phyloP scores from a whole-genome alignment of 352 stramenopile species.

The Phytophthora foliorum region DNA sequence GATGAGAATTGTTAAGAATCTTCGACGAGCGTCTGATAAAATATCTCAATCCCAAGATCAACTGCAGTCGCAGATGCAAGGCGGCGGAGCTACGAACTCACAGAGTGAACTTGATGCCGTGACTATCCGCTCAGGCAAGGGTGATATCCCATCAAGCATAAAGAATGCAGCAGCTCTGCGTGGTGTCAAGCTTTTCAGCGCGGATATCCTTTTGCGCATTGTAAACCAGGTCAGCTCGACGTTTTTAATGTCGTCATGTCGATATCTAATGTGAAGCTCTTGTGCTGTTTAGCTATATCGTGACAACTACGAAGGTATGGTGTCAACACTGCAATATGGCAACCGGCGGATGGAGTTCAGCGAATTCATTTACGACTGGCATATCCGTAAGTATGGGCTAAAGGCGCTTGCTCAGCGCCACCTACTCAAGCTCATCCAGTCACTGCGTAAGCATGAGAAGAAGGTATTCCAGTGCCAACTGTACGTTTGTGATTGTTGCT shows the following conservation, averaged over 20 bases:
- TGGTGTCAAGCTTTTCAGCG: conserved; percentile 69
- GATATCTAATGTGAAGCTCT: background rate
- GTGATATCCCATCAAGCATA: conserved; percentile 59
- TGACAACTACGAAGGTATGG: conserved; percentile 75
- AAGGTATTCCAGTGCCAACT: conserved; percentile 75
- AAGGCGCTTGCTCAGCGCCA: conserved; percentile 81
- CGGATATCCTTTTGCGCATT: conserved; percentile 66
- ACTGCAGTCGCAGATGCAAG: conserved; percentile 14
- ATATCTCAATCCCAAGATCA: conserved; percentile 17
- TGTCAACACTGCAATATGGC: conserved; percentile 76
- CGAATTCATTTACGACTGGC: conserved; percentile 89
- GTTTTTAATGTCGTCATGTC: background rate
- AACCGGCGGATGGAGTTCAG: conserved; percentile 81
- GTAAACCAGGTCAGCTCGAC: conserved; percentile 56
- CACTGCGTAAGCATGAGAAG: conserved; percentile 76
- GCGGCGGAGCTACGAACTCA: conserved; percentile 3
- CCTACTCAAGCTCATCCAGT: conserved; percentile 82
- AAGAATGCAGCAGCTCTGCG: conserved; percentile 53
- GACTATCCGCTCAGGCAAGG: conserved; percentile 27
- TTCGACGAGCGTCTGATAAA: conserved; percentile 45
- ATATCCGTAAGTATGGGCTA: conserved; percentile 83
- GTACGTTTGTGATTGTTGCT: conserved; percentile 39
- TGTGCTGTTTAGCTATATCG: conserved; percentile 61
- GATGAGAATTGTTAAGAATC: conserved; percentile 33
- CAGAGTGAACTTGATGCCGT: conserved; percentile 26